phyloP scores from a whole-genome alignment of 768 basidiomycete genomes.

The Termitomyces heimii region DNA sequence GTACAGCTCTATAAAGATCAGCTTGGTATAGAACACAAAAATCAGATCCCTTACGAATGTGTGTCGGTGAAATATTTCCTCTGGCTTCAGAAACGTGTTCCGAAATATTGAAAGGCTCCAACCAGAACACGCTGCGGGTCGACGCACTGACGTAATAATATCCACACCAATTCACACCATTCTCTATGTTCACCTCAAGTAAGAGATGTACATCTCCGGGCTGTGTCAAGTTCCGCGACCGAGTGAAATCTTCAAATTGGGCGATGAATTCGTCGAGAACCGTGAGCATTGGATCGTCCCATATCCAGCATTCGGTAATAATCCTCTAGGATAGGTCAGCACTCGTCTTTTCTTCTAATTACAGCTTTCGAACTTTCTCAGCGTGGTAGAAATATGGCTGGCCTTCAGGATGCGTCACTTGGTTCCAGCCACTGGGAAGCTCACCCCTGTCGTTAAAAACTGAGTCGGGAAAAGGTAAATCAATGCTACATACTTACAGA shows the following conservation, averaged over 20 bases:
- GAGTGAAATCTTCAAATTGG: background rate
- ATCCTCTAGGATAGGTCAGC: background rate
- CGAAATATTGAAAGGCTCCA: conserved; percentile 2
- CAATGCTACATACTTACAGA: background rate
- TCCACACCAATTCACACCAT: background rate
- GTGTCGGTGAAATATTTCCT: background rate
- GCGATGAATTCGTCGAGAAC: background rate
- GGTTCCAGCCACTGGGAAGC: conserved; percentile 5
- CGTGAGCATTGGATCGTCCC: background rate
- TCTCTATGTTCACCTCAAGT: background rate
- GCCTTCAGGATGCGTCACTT: conserved; percentile 5
- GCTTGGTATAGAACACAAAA: background rate
- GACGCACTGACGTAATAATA: background rate
- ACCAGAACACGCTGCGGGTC: conserved; percentile 2
- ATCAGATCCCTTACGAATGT: background rate
- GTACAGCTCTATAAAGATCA: background rate
- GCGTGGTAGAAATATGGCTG: conserved; percentile 5
- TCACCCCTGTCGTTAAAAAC: background rate
- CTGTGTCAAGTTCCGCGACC: background rate
- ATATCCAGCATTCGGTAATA: conserved; percentile 5
- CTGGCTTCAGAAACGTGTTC: background rate
- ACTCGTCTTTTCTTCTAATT: background rate
- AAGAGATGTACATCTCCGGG: background rate
- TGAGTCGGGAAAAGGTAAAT: background rate
- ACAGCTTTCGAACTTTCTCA: background rate